Evolutionary conservation across 2,329 filamentous ascomycete species (phyloP).

Genomic region (Hymenoscyphus fraxineus): DNA sequence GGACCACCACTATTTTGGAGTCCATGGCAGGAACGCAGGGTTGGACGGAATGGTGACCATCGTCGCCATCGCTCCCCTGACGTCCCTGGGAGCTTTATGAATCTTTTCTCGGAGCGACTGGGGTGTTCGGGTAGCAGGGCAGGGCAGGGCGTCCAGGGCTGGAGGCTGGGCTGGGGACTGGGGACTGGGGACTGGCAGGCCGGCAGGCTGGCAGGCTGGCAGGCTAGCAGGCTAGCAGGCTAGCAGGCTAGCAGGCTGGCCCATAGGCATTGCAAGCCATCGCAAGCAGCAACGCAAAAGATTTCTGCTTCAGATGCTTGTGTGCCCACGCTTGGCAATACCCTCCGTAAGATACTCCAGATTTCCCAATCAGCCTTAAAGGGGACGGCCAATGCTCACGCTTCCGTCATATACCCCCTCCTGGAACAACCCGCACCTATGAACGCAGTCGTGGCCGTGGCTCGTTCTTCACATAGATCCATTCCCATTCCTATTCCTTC

Average conservation of each 20-base stretch:
- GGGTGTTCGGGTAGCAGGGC: constrained; percentile 28
- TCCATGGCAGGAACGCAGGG: constrained; percentile 12
- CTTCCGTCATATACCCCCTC: constrained; percentile 30
- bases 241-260: too few relatives aligned
- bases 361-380: constrained; percentile 36
- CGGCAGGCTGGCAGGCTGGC: too few relatives aligned
- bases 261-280: too few relatives aligned
- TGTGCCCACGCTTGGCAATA: constrained; percentile 24
- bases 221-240: too few relatives aligned
- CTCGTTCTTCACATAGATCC: constrained; percentile 22
- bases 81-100: background rate
- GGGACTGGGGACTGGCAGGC: too few relatives aligned
- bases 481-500: constrained; percentile 8
- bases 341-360: constrained; percentile 34
- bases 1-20: constrained; percentile 8
- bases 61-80: constrained; percentile 24
- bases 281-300: constrained; percentile 7
- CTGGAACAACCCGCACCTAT: constrained; percentile 24
- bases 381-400: constrained; percentile 31
- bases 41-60: constrained; percentile 5
- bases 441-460: constrained; percentile 10
- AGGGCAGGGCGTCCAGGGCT: constrained; percentile 24
- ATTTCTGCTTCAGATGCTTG: constrained; percentile 27
- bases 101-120: constrained; percentile 15
- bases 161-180: background rate